Base-by-base conservation (phyloP, 495 filamentous ascomycete genomes). In the Aspergillus affinis region DNA sequence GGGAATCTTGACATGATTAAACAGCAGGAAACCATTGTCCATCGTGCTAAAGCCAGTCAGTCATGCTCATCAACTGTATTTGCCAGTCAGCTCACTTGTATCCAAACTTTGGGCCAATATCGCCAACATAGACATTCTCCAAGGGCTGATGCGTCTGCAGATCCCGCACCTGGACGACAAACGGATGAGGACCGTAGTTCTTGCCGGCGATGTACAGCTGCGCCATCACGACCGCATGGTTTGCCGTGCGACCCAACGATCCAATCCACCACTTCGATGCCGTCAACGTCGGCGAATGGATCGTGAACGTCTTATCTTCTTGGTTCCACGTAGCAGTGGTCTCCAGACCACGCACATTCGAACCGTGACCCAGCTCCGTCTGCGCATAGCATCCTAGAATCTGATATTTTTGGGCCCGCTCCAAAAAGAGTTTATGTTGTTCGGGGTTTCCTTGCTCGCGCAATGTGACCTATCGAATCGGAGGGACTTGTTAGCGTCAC, bases 191-290 rank as follows among this genome's bases (percentile, higher is more conserved):
- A 1, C 89, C 89, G 61, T 82, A 85, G 44, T 75, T 75, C 70
- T 87, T 88, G 48, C 84, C 85, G 44, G 69, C 74, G 55, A 90
- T 84, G 44, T 81, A 79, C 46, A 89, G 72, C 66, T 90, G 86
- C 13, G 89, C 89, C 84, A 90, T 87, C 2, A 92, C 89, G 26
- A 88, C 82, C 0, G 89, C 88, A 72, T 90, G 82, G 61, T 89
- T 91, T 19, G 89, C 88, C 10, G 85, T 84, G n/a, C 84, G 72
- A 50, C 89, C 89, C 6, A 90, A 76, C 23, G 85, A 86, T 0
- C 89, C 89, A 65, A 90, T 89, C 89, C 89, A 91, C 88, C 88
- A 92, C 68, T 92, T 92, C 44, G 84, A 84, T 17, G 86, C 80
- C 10, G 87, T 90, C 55, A 89, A 74, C 55, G 80, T 73, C 0